These are phyloP conservation scores for Vitis labrusca DNA, from an alignment of 164 flowering plant species.

Conservation along the genomic window DNA sequence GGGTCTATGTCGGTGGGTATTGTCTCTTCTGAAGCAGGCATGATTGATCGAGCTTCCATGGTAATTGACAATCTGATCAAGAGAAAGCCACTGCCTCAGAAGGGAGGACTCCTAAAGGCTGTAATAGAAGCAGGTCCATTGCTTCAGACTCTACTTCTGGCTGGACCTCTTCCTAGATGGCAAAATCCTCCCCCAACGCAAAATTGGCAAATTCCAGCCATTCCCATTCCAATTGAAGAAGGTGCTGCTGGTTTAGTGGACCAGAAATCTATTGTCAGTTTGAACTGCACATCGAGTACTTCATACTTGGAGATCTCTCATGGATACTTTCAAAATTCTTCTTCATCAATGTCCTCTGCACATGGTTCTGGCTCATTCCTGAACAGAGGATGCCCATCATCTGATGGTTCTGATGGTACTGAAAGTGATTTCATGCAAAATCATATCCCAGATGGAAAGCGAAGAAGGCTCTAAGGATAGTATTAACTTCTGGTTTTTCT, in stretches of 20 bases:
- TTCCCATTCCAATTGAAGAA: no score
- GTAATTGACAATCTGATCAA: neutral
- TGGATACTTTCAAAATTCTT: no score
- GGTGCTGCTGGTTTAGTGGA: no score
- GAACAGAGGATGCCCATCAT: neutral
- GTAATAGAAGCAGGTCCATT: conserved; percentile 16
- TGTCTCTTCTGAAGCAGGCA: neutral
- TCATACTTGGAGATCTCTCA: no score
- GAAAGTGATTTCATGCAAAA: neutral
- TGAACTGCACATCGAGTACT: no score
- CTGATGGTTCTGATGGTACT: neutral
- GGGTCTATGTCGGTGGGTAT: no score
- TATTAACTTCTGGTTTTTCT: no score
- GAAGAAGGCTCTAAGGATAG: neutral
- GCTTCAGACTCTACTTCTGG: conserved; percentile 15
- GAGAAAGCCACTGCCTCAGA: conserved; percentile 9
- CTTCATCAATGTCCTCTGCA: neutral
- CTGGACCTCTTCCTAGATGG: conserved; percentile 16
- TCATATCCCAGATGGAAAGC: neutral
- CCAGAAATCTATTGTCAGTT: no score
- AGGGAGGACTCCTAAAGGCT: conserved; percentile 11
- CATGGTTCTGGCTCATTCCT: neutral
- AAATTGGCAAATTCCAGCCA: neutral
- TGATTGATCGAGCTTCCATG: neutral
- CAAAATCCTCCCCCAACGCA: conserved; percentile 9